phyloP scores from a whole-genome alignment of 148 eudicot species.

The Dianthus caryophyllus region DNA sequence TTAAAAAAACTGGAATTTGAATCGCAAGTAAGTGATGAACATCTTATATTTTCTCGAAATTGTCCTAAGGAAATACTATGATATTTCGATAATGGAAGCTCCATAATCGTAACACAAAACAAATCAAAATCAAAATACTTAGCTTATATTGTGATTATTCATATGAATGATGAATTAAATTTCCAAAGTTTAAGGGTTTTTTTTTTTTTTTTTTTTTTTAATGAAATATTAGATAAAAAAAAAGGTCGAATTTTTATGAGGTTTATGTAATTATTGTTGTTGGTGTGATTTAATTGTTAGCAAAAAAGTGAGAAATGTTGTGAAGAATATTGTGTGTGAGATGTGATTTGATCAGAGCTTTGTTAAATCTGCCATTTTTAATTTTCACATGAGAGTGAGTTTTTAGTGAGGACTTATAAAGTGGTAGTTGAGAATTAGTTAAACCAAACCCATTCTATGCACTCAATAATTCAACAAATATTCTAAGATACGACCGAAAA shows the following conservation, averaged over 20 bases:
- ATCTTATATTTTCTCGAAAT: slow-evolving; percentile 27
- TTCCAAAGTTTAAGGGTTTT: neutral
- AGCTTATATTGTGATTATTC: neutral
- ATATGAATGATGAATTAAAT: neutral
- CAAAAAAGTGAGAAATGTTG: neutral
- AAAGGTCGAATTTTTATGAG: neutral
- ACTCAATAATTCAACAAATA: too few species aligned
- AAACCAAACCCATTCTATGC: too few species aligned
- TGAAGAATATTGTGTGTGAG: neutral
- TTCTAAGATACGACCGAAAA: too few species aligned
- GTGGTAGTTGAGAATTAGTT: slow-evolving; percentile 1
- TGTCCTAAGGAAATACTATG: slow-evolving; percentile 27
- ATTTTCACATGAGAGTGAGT: neutral
- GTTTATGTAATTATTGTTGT: neutral
- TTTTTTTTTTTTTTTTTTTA: neutral
- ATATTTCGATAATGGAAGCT: slow-evolving; percentile 40
- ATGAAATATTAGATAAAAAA: neutral
- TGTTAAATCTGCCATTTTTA: neutral
- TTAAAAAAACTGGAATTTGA: slow-evolving; percentile 21
- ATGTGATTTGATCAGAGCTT: neutral
- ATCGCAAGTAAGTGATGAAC: slow-evolving; percentile 25
- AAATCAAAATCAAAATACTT: too few species aligned
- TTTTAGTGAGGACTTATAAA: neutral
- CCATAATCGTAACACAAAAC: slow-evolving; percentile 29
- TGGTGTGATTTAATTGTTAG: neutral